Conservation (phyloP, 208 protist genomes). For the Trypanosoma conorhini region DNA sequence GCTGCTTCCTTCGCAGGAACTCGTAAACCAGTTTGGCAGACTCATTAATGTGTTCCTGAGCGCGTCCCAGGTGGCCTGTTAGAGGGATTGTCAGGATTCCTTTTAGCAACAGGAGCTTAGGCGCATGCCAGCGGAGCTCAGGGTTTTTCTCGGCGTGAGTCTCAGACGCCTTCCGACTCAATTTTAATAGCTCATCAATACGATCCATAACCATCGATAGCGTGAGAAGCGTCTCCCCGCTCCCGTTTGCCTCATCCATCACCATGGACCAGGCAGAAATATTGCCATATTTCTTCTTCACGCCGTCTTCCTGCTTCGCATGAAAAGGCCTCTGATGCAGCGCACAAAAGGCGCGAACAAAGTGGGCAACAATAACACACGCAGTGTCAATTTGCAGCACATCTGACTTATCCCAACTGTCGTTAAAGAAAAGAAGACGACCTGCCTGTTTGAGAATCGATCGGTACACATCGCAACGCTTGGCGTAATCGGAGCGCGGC, state of each 20-base stretch:
- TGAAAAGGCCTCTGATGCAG: constrained; percentile 70
- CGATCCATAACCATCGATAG: constrained; percentile 57
- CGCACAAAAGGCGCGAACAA: constrained; percentile 74
- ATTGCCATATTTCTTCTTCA: constrained; percentile 3
- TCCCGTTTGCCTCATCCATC: constrained; percentile 30
- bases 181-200: constrained; percentile 62
- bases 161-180: constrained; percentile 34
- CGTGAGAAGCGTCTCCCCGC: constrained; percentile 41
- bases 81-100: constrained; percentile 65
- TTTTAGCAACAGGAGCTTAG: constrained; percentile 80
- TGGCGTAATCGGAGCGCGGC: constrained; percentile 53
- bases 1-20: constrained; percentile 38
- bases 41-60: constrained; percentile 45
- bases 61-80: constrained; percentile 66
- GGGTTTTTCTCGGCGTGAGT: constrained; percentile 31
- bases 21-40: constrained; percentile 55
- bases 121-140: constrained; percentile 64
- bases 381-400: constrained; percentile 69
- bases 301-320: constrained; percentile 12
- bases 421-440: constrained; percentile 70
- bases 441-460: constrained; percentile 61
- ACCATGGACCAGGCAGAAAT: constrained; percentile 38
- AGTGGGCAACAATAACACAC: constrained; percentile 74
- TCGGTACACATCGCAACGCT: constrained; percentile 54
- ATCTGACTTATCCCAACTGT: constrained; percentile 65